These are phyloP conservation scores for Wickerhamomyces chambardii DNA, from an alignment of 805 yeast genomes.

Conservation along the genomic window DNA sequence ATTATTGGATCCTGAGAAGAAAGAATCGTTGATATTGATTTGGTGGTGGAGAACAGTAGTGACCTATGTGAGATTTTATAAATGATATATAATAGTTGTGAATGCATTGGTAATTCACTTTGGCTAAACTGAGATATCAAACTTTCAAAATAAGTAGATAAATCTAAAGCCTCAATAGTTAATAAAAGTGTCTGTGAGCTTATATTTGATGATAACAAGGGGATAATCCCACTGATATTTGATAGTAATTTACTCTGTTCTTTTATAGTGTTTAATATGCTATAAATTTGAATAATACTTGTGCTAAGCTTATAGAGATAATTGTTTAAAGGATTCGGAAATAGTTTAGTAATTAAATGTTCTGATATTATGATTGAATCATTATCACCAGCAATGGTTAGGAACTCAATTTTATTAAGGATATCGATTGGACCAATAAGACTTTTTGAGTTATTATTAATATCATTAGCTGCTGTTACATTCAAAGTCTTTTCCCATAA, in stretches of 20 bases:
- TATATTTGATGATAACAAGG: slow-evolving; percentile 2
- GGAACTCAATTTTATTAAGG: slow-evolving; percentile 7
- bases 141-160: slow-evolving; percentile 1
- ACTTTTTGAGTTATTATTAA: slow-evolving; percentile 1
- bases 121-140: too few species aligned
- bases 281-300: slow-evolving; percentile 3
- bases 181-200: slow-evolving; percentile 5
- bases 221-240: slow-evolving; percentile 3
- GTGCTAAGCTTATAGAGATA: slow-evolving; percentile 6
- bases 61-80: too few species aligned
- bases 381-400: too few species aligned
- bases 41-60: too few species aligned
- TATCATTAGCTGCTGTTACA: slow-evolving; percentile 1
- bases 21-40: too few species aligned
- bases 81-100: too few species aligned
- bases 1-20: too few species aligned
- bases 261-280: slow-evolving; percentile 1
- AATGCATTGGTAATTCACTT: too few species aligned
- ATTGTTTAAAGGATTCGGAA: slow-evolving; percentile 9
- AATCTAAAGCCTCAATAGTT: slow-evolving; percentile 4
- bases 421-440: slow-evolving; percentile 14
- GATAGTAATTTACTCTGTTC: background rate
- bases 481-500: slow-evolving; percentile 16
- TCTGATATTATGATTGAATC: slow-evolving; percentile 1
- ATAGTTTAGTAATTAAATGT: slow-evolving; percentile 6